A percentile compares a stretch with the other conserved stretches of the same genome.
Conservation (phyloP, 345 rosid genomes). For the Gynandropsis gynandra region DNA sequence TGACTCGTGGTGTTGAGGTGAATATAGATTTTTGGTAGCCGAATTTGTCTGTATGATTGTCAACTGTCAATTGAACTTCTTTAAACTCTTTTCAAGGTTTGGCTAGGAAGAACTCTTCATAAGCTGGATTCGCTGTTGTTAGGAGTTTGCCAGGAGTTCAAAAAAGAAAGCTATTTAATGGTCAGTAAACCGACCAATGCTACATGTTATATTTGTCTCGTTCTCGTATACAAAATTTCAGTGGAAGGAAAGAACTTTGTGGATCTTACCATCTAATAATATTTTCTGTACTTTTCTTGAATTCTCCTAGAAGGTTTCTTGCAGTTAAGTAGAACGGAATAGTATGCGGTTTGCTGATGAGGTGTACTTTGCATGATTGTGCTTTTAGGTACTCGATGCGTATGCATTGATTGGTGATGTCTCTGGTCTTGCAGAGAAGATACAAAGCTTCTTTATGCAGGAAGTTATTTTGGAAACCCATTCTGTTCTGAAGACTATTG, state of each 20-base stretch:
- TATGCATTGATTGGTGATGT: slow-evolving; percentile 97
- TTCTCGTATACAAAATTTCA: slow-evolving; percentile 13
- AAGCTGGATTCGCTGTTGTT: slow-evolving; percentile 88
- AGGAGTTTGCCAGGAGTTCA: slow-evolving; percentile 93
- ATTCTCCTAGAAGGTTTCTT: no score
- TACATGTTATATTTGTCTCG: slow-evolving; percentile 14
- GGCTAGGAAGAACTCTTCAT: slow-evolving; percentile 96
- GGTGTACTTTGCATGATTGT: slow-evolving; percentile 17
- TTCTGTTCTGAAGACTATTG: slow-evolving; percentile 57
- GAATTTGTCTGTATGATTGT: slow-evolving; percentile 13
- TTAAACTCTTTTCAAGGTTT: slow-evolving; percentile 52
- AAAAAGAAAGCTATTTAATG: slow-evolving; percentile 75
- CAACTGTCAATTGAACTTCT: slow-evolving; percentile 15
- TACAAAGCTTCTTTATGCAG: slow-evolving; percentile 96
- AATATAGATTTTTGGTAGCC: slow-evolving; percentile 16
- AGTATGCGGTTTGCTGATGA: slow-evolving; percentile 12
- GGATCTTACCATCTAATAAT: neutral
- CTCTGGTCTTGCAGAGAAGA: slow-evolving; percentile 96
- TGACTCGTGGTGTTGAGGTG: slow-evolving; percentile 98
- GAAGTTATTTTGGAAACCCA: slow-evolving; percentile 94
- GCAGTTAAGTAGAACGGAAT: slow-evolving; percentile 1
- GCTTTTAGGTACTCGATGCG: slow-evolving; percentile 83
- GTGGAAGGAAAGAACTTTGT: neutral
- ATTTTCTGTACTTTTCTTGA: no score
- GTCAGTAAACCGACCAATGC: slow-evolving; percentile 43